Evolutionary conservation across 208 protist species (phyloP).

Genomic region (Wallacemonas collosoma): DNA sequence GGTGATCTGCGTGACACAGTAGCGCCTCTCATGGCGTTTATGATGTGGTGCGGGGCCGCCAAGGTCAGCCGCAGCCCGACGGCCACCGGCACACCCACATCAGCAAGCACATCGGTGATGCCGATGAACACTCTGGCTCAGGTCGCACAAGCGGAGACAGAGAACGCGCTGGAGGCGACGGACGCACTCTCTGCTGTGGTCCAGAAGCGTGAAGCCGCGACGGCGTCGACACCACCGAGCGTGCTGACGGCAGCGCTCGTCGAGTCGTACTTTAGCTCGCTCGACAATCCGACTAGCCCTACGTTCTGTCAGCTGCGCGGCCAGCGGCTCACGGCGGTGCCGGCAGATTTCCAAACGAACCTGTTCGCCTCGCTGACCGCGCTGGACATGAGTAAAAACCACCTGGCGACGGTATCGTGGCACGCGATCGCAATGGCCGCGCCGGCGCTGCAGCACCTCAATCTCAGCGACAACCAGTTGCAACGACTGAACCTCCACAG

Average conservation of each 20-base stretch:
- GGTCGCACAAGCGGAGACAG: constrained; percentile 46
- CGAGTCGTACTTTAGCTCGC: constrained; percentile 29
- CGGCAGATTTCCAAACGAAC: constrained; percentile 27
- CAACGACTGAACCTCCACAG: constrained; percentile 18
- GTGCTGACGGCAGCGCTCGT: constrained; percentile 37
- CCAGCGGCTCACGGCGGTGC: constrained; percentile 41
- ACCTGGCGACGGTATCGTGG: constrained; percentile 53
- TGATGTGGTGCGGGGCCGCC: constrained; percentile 22
- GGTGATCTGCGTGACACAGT: constrained; percentile 25
- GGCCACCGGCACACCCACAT: neutral
- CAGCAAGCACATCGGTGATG: neutral
- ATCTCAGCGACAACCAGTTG: constrained; percentile 48
- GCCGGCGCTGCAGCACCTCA: constrained; percentile 55
- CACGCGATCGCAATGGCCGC: constrained; percentile 39
- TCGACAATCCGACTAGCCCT: constrained; percentile 17
- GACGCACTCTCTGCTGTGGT: constrained; percentile 5
- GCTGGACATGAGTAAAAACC: constrained; percentile 65
- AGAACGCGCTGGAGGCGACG: constrained; percentile 27
- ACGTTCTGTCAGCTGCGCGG: constrained; percentile 47
- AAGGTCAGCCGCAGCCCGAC: neutral
- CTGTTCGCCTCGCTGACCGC: constrained; percentile 39
- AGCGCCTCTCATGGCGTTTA: constrained; percentile 25
- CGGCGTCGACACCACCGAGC: neutral
- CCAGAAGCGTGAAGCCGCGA: neutral
- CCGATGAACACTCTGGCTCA: constrained; percentile 36